Evolutionary conservation across 108 stramenopile genomes (phyloP).

Genomic region (Pseudonitzschia multiseries): DNA sequence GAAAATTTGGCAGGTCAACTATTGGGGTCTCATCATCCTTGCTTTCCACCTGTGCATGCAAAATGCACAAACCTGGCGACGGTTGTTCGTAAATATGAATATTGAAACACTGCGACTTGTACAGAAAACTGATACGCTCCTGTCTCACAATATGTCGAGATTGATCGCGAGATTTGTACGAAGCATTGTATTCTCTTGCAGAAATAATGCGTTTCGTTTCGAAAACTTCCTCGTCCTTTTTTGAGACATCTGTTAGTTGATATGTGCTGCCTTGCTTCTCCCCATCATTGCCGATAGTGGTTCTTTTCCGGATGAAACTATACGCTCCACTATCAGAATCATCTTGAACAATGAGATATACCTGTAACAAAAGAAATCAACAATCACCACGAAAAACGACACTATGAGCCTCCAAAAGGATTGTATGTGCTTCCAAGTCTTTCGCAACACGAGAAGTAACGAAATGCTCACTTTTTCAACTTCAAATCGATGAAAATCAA

Average conservation of each 20-base stretch:
- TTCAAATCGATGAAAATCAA: slow-evolving; percentile 66
- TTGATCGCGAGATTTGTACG: slow-evolving; percentile 59
- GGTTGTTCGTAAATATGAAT: slow-evolving; percentile 74
- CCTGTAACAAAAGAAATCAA: slow-evolving; percentile 19
- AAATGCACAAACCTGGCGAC: slow-evolving; percentile 59
- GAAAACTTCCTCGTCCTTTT: slow-evolving; percentile 54
- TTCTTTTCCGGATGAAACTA: slow-evolving; percentile 78
- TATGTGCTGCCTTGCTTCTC: slow-evolving; percentile 51
- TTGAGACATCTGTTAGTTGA: slow-evolving; percentile 72
- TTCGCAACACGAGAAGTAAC: not conserved
- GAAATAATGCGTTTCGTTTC: slow-evolving; percentile 80
- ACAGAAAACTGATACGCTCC: slow-evolving; percentile 75
- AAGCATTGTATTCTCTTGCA: slow-evolving; percentile 67
- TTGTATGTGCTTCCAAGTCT: no score
- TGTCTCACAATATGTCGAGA: slow-evolving; percentile 74
- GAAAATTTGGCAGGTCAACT: slow-evolving; percentile 70
- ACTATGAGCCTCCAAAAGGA: no score
- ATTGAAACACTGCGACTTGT: slow-evolving; percentile 70
- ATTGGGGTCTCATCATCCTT: slow-evolving; percentile 27
- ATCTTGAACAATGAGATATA: slow-evolving; percentile 41
- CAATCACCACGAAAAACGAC: no score
- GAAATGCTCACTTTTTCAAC: slow-evolving; percentile 63
- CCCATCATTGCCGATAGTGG: slow-evolving; percentile 36
- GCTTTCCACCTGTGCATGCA: slow-evolving; percentile 76
- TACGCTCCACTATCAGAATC: slow-evolving; percentile 50